Evolutionary conservation across 2,329 filamentous ascomycete genomes (phyloP).

Genomic region (Claviceps monticola): DNA sequence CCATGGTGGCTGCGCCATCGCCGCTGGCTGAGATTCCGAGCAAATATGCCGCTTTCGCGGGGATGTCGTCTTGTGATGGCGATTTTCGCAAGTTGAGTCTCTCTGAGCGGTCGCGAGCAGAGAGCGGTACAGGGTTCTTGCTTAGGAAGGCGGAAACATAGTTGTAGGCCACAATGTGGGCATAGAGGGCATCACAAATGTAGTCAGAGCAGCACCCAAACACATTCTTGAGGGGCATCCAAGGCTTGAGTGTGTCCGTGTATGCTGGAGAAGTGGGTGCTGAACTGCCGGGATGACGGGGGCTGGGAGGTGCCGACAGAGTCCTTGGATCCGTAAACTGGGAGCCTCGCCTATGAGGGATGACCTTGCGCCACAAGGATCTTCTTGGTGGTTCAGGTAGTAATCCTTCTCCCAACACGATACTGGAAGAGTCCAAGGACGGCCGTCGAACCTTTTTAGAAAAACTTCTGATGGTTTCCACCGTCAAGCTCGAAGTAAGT

Average conservation of each 20-base stretch:
- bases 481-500: conserved; percentile 37
- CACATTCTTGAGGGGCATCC: conserved; percentile 34
- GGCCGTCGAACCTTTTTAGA: conserved; percentile 38
- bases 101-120: conserved; percentile 6
- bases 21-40: conserved; percentile 29
- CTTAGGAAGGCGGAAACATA: conserved; percentile 31
- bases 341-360: conserved; percentile 15
- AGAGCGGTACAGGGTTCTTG: conserved; percentile 9
- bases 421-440: conserved; percentile 11
- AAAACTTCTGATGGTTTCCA: conserved; percentile 44
- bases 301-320: neutral
- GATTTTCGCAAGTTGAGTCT: conserved; percentile 11
- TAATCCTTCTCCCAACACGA: conserved; percentile 8
- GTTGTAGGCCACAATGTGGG: conserved; percentile 45
- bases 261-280: conserved; percentile 8
- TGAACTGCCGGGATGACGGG: conserved; percentile 4
- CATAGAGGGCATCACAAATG: conserved; percentile 45
- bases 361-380: conserved; percentile 24
- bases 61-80: conserved; percentile 23
- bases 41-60: conserved; percentile 38
- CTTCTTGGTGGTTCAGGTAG: conserved; percentile 10
- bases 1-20: conserved; percentile 9
- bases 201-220: conserved; percentile 39
- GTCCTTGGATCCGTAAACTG: conserved; percentile 1
- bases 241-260: conserved; percentile 18